phyloP scores from a whole-genome alignment of 805 yeast genomes.

The Maudiozyma barnettii region DNA sequence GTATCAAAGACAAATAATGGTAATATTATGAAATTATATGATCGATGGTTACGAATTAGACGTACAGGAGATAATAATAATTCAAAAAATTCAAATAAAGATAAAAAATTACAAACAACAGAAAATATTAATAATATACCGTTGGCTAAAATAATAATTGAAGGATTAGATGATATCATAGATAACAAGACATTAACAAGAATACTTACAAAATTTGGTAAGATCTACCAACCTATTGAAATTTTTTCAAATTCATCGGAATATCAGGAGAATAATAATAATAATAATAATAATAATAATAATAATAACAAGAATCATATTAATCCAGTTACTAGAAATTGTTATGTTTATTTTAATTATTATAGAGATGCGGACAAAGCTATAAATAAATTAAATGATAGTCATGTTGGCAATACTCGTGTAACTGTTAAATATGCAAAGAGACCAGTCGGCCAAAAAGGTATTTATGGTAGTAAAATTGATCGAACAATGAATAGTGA shows the following conservation, averaged over 20 bases:
- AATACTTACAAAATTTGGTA: slow-evolving; percentile 57
- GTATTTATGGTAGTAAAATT: slow-evolving; percentile 67
- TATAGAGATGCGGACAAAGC: slow-evolving; percentile 69
- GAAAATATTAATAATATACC: slow-evolving; percentile 29
- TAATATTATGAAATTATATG: slow-evolving; percentile 37
- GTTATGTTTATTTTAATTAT: slow-evolving; percentile 52
- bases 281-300: background rate
- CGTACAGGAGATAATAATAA: slow-evolving; percentile 14
- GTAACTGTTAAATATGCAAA: slow-evolving; percentile 60
- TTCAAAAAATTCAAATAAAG: slow-evolving; percentile 13
- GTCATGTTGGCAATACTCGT: slow-evolving; percentile 56
- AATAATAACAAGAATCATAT: no score
- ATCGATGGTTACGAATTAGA: slow-evolving; percentile 45
- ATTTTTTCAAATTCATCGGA: background rate
- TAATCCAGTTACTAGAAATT: slow-evolving; percentile 38
- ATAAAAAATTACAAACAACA: slow-evolving; percentile 11
- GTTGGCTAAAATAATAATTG: slow-evolving; percentile 63
- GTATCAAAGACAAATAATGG: slow-evolving; percentile 38
- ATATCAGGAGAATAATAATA: no score
- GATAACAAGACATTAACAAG: slow-evolving; percentile 48
- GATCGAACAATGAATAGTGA: slow-evolving; percentile 64
- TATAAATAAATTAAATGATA: slow-evolving; percentile 56
- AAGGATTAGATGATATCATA: slow-evolving; percentile 56
- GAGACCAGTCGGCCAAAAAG: slow-evolving; percentile 43
- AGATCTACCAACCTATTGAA: background rate